Evolutionary conservation across 495 filamentous ascomycete genomes (phyloP), one percentile per base, ranked within the genome.

Genomic region (Talaromyces proteolyticus): DNA sequence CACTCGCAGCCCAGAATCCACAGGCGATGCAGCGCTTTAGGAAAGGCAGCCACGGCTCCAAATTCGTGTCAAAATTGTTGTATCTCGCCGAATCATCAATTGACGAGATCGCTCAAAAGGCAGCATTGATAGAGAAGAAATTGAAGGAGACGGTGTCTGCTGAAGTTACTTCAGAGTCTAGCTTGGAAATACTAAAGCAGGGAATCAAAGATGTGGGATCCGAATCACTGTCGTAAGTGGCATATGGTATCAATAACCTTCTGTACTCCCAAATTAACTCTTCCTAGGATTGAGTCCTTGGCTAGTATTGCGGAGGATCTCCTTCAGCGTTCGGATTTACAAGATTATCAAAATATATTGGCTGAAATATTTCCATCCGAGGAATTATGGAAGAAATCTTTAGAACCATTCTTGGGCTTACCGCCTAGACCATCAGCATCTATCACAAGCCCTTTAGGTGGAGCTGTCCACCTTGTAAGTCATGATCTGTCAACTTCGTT

Each of bases 391-490:
- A 57, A 70, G 40, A 43, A 51, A 40, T 74, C 76, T n/a, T 53
- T 95, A n/a, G 53, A 47, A 0, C 72, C 68, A 2, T 83, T 92
- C 57, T 68, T 93, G 14, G 61, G 73, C 34, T 58, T 70, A 5
- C 56, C 69, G 19, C 82, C 86, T 12, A 78, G 77, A 39, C 67
- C 73, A 12, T 84, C 87, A 7, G 62, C 91, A 5, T 79, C 88
- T 7, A 76, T 94, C 6, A 87, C 85, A 4, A 88, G 82, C 59
- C 75, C 79, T 8, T 64, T 96, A 18, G 80, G 78, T 5, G 88
- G 88, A 12, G 76, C 77, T 10, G 80, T 91, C 23, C 81, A 87
- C 54, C 64, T 96, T 4, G 73, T 86, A 0, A 61, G 78, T 37
- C 43, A 52, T 37, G 23, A 70, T 18, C 22, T 61, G 43, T 43